Percentiles rank a stretch among this genome's conserved stretches.
Conservation (phyloP, 495 filamentous ascomycete genomes). For the Xylaria nigripes region DNA sequence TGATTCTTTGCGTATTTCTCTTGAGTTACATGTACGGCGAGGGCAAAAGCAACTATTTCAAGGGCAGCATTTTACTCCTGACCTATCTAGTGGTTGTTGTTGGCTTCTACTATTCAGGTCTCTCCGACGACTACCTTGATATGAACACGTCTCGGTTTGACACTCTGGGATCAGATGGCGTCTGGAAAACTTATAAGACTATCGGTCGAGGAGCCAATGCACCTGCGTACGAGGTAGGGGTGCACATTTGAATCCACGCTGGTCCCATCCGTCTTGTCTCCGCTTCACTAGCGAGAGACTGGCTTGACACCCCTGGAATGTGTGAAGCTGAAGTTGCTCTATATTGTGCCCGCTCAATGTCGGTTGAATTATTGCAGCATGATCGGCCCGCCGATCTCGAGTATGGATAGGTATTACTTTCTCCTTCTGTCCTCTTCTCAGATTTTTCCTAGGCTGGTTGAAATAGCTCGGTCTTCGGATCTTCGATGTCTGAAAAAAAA, state of each 20-base stretch:
- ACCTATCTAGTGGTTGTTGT: conserved; percentile 88
- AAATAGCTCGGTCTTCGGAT: background rate
- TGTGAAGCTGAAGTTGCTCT: background rate
- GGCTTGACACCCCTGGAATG: background rate
- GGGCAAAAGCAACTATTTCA: conserved; percentile 92
- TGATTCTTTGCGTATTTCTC: conserved; percentile 95
- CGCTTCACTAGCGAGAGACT: background rate
- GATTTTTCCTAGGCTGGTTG: background rate
- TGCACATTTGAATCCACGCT: conserved; percentile 14
- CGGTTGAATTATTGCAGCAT: background rate
- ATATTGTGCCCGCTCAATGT: background rate
- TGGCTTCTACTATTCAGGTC: conserved; percentile 84
- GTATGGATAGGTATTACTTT: conserved; percentile 4
- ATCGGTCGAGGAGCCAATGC: conserved; percentile 35
- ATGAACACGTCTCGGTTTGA: conserved; percentile 59
- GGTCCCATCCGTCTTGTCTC: background rate
- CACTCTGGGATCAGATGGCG: conserved; percentile 48
- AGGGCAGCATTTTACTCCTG: conserved; percentile 85
- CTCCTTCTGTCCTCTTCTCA: background rate
- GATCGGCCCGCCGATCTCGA: background rate
- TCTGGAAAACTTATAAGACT: conserved; percentile 45
- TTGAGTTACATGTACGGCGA: conserved; percentile 97
- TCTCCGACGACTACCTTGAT: conserved; percentile 45
- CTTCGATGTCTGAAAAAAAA: background rate
- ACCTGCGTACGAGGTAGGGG: conserved; percentile 17